Evolutionary conservation across 805 yeast genomes (phyloP).

Genomic region (Yarrowia sp.): DNA sequence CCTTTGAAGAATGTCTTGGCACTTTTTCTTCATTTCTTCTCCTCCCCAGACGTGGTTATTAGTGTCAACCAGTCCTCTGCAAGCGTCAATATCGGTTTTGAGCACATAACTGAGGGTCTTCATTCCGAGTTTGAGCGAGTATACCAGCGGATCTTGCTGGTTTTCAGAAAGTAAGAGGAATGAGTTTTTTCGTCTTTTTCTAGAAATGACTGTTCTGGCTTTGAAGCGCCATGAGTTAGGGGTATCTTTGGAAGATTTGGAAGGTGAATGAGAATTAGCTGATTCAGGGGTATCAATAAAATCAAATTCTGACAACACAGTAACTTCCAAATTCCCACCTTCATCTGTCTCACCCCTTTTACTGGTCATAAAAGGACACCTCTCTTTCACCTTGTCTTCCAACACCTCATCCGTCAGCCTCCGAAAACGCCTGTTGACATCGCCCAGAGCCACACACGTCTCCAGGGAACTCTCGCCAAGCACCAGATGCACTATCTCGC

Average conservation of each 20-base stretch:
- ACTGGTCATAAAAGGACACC: neutral
- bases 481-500: neutral
- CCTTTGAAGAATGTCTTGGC: neutral
- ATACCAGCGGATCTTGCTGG: neutral
- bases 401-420: neutral
- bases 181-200: neutral
- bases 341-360: too few relatives aligned
- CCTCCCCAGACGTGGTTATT: neutral
- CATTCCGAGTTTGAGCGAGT: conserved; percentile 8
- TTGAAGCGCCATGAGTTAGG: neutral
- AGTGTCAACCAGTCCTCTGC: neutral
- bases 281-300: too few relatives aligned
- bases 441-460: neutral
- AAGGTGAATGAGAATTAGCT: too few relatives aligned
- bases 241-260: too few relatives aligned
- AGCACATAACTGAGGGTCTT: conserved; percentile 2
- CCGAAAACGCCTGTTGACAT: neutral
- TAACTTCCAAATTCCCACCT: too few relatives aligned
- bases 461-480: neutral
- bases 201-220: neutral
- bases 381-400: neutral
- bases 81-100: neutral
- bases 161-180: neutral
- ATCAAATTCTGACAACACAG: too few relatives aligned
- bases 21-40: neutral